These are phyloP conservation scores for Lolium perenne DNA, from an alignment of 176 grass and related monocot species.

Conservation along the genomic window DNA sequence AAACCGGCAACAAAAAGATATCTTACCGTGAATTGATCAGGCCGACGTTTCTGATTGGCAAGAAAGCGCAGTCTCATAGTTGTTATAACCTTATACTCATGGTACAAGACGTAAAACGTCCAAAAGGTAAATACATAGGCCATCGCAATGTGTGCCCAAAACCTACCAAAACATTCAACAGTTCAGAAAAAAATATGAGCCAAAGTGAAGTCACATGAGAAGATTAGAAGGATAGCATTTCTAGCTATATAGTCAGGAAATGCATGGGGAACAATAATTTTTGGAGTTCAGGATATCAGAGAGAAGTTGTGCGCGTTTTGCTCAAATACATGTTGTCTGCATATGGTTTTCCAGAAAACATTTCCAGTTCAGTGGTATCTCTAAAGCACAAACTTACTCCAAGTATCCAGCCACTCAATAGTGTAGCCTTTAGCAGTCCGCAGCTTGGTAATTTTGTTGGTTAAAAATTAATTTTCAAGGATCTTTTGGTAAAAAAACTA, in stretches of 20 bases:
- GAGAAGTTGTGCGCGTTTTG: slow-evolving; percentile 11
- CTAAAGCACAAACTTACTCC: background rate
- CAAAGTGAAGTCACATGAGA: background rate
- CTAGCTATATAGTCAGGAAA: background rate
- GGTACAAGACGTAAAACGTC: slow-evolving; percentile 76
- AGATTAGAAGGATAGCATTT: slow-evolving; percentile 6
- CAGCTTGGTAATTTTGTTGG: background rate
- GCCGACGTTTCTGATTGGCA: slow-evolving; percentile 75
- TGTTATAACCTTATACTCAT: slow-evolving; percentile 84
- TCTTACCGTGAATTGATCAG: slow-evolving; percentile 91
- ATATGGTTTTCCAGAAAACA: background rate
- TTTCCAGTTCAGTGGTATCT: background rate
- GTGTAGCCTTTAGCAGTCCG: background rate
- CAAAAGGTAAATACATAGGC: slow-evolving; percentile 85
- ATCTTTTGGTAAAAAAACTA: no score
- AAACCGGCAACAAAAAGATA: slow-evolving; percentile 5
- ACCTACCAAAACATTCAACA: slow-evolving; percentile 51
- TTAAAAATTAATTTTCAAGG: background rate
- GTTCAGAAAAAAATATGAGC: slow-evolving; percentile 11
- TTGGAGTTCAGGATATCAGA: background rate
- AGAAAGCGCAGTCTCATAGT: slow-evolving; percentile 90
- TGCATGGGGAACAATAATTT: background rate
- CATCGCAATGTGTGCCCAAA: slow-evolving; percentile 86
- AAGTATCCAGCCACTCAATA: background rate
- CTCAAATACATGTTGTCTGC: background rate